Conservation (phyloP, 768 basidiomycete species). For the Auricularia sp. region DNA sequence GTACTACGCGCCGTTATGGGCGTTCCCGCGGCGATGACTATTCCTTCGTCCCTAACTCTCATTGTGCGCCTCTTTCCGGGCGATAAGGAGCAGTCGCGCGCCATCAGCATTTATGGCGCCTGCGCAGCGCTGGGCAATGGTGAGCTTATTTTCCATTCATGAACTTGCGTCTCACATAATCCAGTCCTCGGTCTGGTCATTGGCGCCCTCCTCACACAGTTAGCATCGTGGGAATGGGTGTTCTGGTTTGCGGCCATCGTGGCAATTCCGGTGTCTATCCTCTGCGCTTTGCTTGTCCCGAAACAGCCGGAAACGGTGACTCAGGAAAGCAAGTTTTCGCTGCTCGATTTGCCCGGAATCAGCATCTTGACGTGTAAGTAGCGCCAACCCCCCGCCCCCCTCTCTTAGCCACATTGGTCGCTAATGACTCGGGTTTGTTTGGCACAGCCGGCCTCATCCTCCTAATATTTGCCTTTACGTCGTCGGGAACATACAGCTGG, state of each 20-base stretch:
- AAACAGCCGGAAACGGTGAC: conserved; percentile 4
- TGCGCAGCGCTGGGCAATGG: conserved; percentile 39
- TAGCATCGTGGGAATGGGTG: conserved; percentile 38
- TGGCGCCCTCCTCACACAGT: conserved; percentile 33
- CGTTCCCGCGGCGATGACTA: conserved; percentile 35
- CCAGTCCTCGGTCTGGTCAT: conserved; percentile 34
- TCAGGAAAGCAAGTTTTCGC: not conserved
- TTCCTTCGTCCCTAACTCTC: conserved; percentile 40
- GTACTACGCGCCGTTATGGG: conserved; percentile 37
- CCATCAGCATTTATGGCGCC: conserved; percentile 37
- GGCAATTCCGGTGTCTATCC: conserved; percentile 22
- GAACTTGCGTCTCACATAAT: not conserved
- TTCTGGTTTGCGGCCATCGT: conserved; percentile 40
- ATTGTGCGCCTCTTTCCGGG: conserved; percentile 43
- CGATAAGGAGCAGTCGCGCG: conserved; percentile 35
- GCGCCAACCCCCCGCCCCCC: not conserved
- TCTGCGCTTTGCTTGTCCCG: conserved; percentile 28
- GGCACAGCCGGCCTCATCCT: conserved; percentile 21
- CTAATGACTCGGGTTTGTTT: not conserved
- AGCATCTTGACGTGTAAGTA: conserved; percentile 1
- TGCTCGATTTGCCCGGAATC: conserved; percentile 3
- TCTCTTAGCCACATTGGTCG: not conserved
- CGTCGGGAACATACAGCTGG: conserved; percentile 44
- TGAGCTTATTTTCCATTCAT: conserved; percentile 7
- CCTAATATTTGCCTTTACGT: conserved; percentile 29